A percentile compares a stretch with the other conserved stretches of the same genome.
These are phyloP conservation scores for Tillandsia fasciculata DNA, from an alignment of 176 grass and related monocot genomes.

Conservation along the genomic window DNA sequence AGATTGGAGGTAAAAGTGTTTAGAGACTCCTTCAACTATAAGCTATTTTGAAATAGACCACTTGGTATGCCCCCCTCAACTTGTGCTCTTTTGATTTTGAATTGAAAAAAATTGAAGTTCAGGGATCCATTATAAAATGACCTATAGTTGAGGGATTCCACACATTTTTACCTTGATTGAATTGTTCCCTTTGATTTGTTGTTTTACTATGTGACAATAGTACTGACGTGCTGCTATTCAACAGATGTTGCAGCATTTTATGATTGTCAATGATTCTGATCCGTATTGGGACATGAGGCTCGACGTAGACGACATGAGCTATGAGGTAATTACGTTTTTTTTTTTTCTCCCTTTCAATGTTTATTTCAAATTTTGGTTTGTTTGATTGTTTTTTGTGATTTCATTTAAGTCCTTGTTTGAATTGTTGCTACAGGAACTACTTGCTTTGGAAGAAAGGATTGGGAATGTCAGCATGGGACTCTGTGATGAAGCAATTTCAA, in stretches of 20 bases:
- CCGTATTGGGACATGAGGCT: conserved; percentile 68
- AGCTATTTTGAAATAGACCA: no score
- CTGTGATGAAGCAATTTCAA: conserved; percentile 45
- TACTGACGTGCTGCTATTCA: conserved; percentile 18
- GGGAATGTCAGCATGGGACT: conserved; percentile 65
- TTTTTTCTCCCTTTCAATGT: background rate
- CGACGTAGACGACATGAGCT: conserved; percentile 85
- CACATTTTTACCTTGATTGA: background rate
- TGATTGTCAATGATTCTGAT: conserved; percentile 42
- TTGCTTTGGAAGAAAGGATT: conserved; percentile 82
- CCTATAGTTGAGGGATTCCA: conserved; percentile 3
- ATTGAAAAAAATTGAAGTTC: no score
- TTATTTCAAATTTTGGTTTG: background rate
- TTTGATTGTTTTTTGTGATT: background rate
- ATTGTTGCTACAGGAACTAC: conserved; percentile 43
- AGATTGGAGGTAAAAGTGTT: no score
- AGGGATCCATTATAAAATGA: no score
- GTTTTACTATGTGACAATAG: conserved; percentile 6
- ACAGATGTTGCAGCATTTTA: conserved; percentile 38
- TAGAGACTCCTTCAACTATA: no score
- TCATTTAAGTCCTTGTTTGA: background rate
- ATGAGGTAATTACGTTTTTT: conserved; percentile 47
- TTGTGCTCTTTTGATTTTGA: no score
- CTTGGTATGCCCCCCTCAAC: no score
- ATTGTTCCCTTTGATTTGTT: conserved; percentile 6